Conservation (phyloP, 345 rosid genomes). For the Turritis glabra region DNA sequence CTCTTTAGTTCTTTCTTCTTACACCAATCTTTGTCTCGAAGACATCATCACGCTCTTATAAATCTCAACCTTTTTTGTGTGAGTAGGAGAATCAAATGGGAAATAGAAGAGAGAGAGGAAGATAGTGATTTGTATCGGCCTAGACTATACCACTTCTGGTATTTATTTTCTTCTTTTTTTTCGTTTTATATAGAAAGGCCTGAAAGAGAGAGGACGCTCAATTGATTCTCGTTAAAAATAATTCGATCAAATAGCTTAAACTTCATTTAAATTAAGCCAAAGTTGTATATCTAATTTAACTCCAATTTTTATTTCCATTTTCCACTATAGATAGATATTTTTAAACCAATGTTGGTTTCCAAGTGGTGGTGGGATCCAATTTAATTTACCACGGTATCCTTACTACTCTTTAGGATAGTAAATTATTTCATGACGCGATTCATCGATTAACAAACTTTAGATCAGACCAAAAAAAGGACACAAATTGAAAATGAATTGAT, state of each 20-base stretch:
- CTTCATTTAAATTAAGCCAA: constrained; percentile 10
- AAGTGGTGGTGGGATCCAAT: constrained; percentile 1
- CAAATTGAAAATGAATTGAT: neutral
- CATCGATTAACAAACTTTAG: neutral
- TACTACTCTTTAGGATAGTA: neutral
- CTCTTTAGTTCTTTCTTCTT: constrained; percentile 35
- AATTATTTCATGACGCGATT: neutral
- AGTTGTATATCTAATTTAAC: neutral
- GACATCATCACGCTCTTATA: neutral
- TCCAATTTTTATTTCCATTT: neutral
- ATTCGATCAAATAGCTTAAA: constrained; percentile 11
- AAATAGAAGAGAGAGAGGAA: neutral
- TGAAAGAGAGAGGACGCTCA: constrained; percentile 30
- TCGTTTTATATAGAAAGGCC: constrained; percentile 26
- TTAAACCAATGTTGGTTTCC: neutral
- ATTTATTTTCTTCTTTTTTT: constrained; percentile 21
- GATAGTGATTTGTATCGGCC: constrained; percentile 38
- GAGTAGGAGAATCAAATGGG: constrained; percentile 27
- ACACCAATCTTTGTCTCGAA: neutral
- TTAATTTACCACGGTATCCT: neutral
- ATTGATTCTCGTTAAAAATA: constrained; percentile 11
- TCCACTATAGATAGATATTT: neutral
- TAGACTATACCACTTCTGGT: constrained; percentile 43
- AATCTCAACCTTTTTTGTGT: constrained; percentile 9
- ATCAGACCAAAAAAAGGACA: neutral